Conservation (phyloP, 2,329 filamentous ascomycete species). For the Penicillium freii region DNA sequence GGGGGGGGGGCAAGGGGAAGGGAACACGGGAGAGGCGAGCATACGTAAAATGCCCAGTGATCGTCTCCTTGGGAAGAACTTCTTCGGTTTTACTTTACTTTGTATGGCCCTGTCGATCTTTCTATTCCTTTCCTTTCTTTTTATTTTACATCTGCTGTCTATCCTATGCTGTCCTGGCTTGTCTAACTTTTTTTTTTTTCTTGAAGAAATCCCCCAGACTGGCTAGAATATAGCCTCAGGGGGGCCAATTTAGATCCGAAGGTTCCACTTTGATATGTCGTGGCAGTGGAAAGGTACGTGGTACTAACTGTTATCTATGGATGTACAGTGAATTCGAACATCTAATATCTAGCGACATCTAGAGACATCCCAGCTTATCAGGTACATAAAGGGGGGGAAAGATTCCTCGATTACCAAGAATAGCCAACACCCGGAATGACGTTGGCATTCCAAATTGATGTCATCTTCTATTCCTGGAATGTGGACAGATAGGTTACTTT, state of each 20-base stretch:
- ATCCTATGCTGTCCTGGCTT: neutral
- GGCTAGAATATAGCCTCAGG: neutral
- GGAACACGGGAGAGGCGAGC: conserved; percentile 13
- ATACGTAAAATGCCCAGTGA: conserved; percentile 11
- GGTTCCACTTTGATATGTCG: conserved; percentile 9
- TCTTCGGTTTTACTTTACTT: neutral
- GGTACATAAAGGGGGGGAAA: neutral
- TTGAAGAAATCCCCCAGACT: conserved; percentile 4
- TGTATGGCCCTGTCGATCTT: conserved; percentile 2
- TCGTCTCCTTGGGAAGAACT: neutral
- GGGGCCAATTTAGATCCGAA: neutral
- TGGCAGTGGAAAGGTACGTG: neutral
- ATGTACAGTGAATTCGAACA: neutral
- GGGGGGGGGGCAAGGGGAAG: conserved; percentile 15
- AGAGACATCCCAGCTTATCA: neutral
- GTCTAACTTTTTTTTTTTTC: neutral
- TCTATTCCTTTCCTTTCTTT: neutral
- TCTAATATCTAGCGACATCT: too few relatives aligned
- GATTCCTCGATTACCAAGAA: conserved; percentile 1
- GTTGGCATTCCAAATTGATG: conserved; percentile 8
- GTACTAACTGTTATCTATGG: neutral
- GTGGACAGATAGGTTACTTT: neutral
- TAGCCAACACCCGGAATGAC: conserved; percentile 7
- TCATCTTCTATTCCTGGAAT: conserved; percentile 2
- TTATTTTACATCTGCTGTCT: neutral